A percentile compares a stretch with the other conserved stretches of the same genome.
phyloP scores from a whole-genome alignment of 2,329 filamentous ascomycete species.

The Chaetothyriales sp. region DNA sequence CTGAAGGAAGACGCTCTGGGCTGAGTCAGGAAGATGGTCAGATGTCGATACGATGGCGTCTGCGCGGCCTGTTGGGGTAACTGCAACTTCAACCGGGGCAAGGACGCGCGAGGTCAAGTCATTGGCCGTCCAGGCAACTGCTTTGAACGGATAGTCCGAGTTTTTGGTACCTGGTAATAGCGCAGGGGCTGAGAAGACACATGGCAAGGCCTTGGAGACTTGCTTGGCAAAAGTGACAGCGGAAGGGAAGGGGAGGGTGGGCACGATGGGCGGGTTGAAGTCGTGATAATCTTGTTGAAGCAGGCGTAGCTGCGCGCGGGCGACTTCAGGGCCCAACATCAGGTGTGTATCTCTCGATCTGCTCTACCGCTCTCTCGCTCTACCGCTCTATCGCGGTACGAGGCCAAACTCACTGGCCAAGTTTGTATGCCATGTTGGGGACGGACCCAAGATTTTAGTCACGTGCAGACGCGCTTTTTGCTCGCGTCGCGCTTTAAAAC shows the following conservation, averaged over 20 bases:
- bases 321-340: neutral
- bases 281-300: conserved; percentile 14
- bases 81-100: conserved; percentile 14
- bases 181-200: conserved; percentile 6
- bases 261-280: conserved; percentile 12
- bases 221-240: conserved; percentile 15
- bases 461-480: neutral
- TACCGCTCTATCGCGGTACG: neutral
- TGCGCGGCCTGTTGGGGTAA: conserved; percentile 16
- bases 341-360: too few relatives aligned
- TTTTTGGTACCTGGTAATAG: neutral
- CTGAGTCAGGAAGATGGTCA: neutral
- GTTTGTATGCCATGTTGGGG: neutral
- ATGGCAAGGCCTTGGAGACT: conserved; percentile 13
- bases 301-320: neutral
- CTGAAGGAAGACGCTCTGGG: conserved; percentile 13
- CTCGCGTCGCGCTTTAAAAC: neutral
- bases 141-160: conserved; percentile 4
- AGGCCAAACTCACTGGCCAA: too few relatives aligned
- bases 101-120: conserved; percentile 7
- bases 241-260: conserved; percentile 9
- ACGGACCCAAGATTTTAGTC: neutral
- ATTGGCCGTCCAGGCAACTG: conserved; percentile 13
- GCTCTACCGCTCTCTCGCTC: neutral
- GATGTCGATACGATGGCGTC: conserved; percentile 12